phyloP scores from a whole-genome alignment of 306 rosid genomes.

The Cicer chorassanicum region DNA sequence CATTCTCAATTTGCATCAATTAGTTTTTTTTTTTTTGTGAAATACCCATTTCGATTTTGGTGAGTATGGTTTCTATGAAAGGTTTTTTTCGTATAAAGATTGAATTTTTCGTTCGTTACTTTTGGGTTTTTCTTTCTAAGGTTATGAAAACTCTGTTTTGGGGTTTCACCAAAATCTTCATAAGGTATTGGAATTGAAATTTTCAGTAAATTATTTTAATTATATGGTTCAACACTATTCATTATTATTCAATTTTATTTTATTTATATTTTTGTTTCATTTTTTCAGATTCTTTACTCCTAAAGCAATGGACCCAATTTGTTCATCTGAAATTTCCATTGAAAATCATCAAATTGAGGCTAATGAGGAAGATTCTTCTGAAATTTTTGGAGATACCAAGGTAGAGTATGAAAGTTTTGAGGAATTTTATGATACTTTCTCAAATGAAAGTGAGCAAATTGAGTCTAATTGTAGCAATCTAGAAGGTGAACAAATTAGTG shows the following conservation, averaged over 20 bases:
- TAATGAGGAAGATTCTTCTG: slow-evolving; percentile 13
- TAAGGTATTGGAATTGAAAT: slow-evolving; percentile 57
- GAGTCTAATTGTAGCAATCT: slow-evolving; percentile 1
- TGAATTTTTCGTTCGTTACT: slow-evolving; percentile 44
- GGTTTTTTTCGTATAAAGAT: slow-evolving; percentile 45
- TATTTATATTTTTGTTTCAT: neutral
- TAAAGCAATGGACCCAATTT: slow-evolving; percentile 23
- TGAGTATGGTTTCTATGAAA: slow-evolving; percentile 51
- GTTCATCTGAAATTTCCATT: slow-evolving; percentile 29
- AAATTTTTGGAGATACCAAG: slow-evolving; percentile 10
- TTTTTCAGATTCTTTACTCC: slow-evolving; percentile 50
- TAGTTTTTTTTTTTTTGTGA: slow-evolving; percentile 37
- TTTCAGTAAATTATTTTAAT: slow-evolving; percentile 16
- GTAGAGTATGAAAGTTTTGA: slow-evolving; percentile 33
- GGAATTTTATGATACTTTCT: neutral
- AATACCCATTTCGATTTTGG: slow-evolving; percentile 44
- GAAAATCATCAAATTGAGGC: slow-evolving; percentile 29
- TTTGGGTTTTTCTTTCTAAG: slow-evolving; percentile 55
- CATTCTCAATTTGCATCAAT: neutral
- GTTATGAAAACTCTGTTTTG: slow-evolving; percentile 58
- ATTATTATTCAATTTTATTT: neutral
- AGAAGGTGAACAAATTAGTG: slow-evolving; percentile 10
- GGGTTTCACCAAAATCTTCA: slow-evolving; percentile 48
- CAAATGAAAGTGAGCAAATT: slow-evolving; percentile 31
- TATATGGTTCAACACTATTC: neutral